These are phyloP conservation scores for Chlorociboria aeruginascens DNA, from an alignment of 495 filamentous ascomycete genomes.

Conservation along the genomic window DNA sequence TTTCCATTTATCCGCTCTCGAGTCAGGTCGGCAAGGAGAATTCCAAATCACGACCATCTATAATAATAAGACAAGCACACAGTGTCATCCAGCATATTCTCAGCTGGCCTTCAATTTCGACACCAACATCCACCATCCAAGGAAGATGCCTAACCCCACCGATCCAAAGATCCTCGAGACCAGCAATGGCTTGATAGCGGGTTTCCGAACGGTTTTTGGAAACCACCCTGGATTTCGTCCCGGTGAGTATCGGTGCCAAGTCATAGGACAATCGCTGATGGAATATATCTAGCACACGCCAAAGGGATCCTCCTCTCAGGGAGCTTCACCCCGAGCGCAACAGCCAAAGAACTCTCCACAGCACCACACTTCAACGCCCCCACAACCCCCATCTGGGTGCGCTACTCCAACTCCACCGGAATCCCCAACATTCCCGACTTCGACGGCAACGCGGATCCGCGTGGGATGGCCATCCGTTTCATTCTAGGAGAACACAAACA, in stretches of 20 bases:
- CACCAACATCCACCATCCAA: too few relatives aligned
- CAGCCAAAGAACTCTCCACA: slow-evolving; percentile 29
- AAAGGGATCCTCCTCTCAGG: slow-evolving; percentile 35
- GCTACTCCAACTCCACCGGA: slow-evolving; percentile 42
- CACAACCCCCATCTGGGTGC: slow-evolving; percentile 31
- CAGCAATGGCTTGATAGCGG: slow-evolving; percentile 24
- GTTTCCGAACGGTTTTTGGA: slow-evolving; percentile 30
- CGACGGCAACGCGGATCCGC: slow-evolving; percentile 34
- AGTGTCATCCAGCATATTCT: too few relatives aligned
- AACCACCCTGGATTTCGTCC: slow-evolving; percentile 34
- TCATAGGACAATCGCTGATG: not conserved
- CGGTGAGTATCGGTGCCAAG: slow-evolving; percentile 20
- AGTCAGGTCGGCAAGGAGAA: too few relatives aligned
- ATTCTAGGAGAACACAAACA: slow-evolving; percentile 33
- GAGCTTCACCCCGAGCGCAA: slow-evolving; percentile 34
- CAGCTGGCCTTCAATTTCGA: too few relatives aligned
- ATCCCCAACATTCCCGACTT: slow-evolving; percentile 38
- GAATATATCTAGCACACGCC: slow-evolving; percentile 32
- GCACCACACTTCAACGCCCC: slow-evolving; percentile 37
- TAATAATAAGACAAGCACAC: too few relatives aligned
- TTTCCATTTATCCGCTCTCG: too few relatives aligned
- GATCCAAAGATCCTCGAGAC: slow-evolving; percentile 30
- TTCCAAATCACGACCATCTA: too few relatives aligned
- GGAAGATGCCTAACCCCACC: slow-evolving; percentile 30
- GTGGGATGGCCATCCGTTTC: slow-evolving; percentile 39